Evolutionary conservation across 805 yeast species (phyloP).

Genomic region (Spathaspora gorwiae): DNA sequence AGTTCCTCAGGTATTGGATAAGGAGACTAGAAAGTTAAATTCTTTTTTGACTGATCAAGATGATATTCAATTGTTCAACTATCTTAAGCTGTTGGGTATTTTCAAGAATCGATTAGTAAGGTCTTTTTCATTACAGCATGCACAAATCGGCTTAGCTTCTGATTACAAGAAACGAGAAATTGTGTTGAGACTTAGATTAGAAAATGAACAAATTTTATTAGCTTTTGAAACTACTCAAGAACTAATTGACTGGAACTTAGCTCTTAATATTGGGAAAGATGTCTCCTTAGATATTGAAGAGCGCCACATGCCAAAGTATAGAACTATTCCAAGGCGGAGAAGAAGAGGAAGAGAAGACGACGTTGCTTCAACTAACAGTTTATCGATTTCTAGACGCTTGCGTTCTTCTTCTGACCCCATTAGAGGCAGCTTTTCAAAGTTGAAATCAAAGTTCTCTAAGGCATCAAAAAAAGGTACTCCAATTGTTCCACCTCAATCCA

Average conservation of each 20-base stretch:
- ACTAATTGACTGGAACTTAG: conserved; percentile 75
- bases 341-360: conserved; percentile 22
- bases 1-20: conserved; percentile 2
- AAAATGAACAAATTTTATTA: conserved; percentile 74
- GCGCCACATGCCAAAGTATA: conserved; percentile 68
- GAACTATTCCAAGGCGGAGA: conserved; percentile 78
- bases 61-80: conserved; percentile 26
- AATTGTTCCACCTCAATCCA: neutral
- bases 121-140: conserved; percentile 78
- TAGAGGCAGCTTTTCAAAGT: conserved; percentile 17
- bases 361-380: neutral
- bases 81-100: conserved; percentile 19
- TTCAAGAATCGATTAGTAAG: conserved; percentile 33
- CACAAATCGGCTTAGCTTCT: conserved; percentile 76
- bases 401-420: conserved; percentile 21
- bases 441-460: conserved; percentile 16
- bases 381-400: conserved; percentile 3
- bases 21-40: conserved; percentile 9
- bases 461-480: neutral
- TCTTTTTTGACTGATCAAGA: conserved; percentile 19
- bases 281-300: conserved; percentile 70
- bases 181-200: conserved; percentile 72
- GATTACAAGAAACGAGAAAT: conserved; percentile 73
- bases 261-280: conserved; percentile 70
- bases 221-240: conserved; percentile 59